phyloP scores from a whole-genome alignment of 768 basidiomycete genomes.

The Trichaptum fuscoviolaceum region DNA sequence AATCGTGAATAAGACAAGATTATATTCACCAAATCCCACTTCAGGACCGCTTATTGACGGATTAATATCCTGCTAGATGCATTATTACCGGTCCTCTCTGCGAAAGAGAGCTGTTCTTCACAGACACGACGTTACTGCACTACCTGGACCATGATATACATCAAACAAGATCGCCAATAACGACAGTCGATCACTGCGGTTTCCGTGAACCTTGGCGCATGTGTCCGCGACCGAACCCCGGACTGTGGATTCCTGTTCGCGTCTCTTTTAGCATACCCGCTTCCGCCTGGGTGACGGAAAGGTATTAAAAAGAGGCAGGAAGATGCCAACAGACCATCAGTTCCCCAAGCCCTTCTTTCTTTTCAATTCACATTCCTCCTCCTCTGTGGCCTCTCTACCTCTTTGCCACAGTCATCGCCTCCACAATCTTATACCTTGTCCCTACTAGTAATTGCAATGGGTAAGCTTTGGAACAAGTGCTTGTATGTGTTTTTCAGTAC shows the following conservation, averaged over 20 bases:
- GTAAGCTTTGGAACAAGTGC: neutral
- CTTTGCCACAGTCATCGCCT: neutral
- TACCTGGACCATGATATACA: neutral
- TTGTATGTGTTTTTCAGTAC: neutral
- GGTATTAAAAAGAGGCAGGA: neutral
- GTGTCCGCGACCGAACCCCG: slow-evolving; percentile 11
- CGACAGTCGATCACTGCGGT: slow-evolving; percentile 9
- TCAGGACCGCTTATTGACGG: too few relatives aligned
- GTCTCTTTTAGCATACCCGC: neutral
- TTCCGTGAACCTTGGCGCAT: slow-evolving; percentile 9
- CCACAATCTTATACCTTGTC: neutral
- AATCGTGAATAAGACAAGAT: neutral
- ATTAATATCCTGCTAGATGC: too few relatives aligned
- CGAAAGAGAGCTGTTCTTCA: too few relatives aligned
- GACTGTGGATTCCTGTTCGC: neutral
- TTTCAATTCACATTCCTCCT: neutral
- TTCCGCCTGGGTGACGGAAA: neutral
- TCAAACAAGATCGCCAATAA: neutral
- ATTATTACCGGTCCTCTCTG: too few relatives aligned
- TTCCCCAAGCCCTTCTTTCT: neutral
- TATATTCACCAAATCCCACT: too few relatives aligned
- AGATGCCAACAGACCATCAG: neutral
- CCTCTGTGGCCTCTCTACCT: neutral
- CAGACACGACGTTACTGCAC: neutral
- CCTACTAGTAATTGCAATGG: neutral